These are phyloP conservation scores for Fusarium sp. DNA, from an alignment of 2,329 filamentous ascomycete species.

Conservation along the genomic window DNA sequence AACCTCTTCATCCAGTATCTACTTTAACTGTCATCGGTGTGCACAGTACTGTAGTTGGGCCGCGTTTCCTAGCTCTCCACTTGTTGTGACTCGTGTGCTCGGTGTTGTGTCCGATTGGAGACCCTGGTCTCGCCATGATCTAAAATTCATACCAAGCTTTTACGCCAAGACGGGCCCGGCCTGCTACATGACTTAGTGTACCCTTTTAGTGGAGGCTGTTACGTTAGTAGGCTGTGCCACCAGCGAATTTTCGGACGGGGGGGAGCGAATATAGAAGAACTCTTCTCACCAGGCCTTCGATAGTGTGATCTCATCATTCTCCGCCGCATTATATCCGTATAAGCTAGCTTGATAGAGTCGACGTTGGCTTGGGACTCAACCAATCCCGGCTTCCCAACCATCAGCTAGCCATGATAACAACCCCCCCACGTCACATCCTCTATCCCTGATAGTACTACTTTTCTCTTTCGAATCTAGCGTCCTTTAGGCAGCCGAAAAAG, in stretches of 20 bases:
- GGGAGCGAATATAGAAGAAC: neutral
- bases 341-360: neutral
- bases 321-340: neutral
- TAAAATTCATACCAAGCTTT: neutral
- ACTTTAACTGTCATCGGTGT: too few relatives aligned
- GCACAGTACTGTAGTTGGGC: too few relatives aligned
- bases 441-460: neutral
- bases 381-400: neutral
- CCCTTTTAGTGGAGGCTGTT: neutral
- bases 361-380: neutral
- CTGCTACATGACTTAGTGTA: neutral
- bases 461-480: neutral
- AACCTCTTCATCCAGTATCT: neutral
- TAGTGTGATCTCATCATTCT: neutral
- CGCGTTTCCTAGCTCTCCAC: too few relatives aligned
- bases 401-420: neutral
- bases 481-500: neutral
- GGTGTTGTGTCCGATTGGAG: neutral
- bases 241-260: neutral
- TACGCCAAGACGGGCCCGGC: neutral
- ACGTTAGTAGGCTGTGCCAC: neutral
- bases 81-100: neutral
- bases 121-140: neutral
- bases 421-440: neutral
- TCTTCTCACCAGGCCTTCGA: neutral